Base-by-base conservation (phyloP, 257 asterid genomes). In the Prunella vulgaris region DNA sequence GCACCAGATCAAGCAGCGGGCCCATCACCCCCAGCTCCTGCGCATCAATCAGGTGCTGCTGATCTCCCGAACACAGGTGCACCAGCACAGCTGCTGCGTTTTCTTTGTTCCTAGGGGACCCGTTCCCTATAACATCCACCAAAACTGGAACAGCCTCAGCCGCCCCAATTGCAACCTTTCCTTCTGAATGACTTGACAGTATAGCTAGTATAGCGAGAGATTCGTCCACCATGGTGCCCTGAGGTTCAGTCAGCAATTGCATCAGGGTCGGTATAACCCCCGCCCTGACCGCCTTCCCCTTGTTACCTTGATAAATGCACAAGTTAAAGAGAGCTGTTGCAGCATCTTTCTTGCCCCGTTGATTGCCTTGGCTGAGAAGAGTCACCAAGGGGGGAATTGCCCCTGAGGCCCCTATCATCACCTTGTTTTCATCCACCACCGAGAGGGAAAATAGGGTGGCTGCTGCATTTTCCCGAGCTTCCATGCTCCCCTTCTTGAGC, bases 391-490 rank as follows among this genome's bases (percentile, higher is more conserved):
- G 97, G 7, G 96, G 92, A 61, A 94, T 89, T 12, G 97, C 99
- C 13, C 98, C 98, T 0, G 84, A 85, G 18, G 85, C 80, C 9
- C 98, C 99, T 4, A 94, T 89, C 1, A 85, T 87, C 0, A 89
- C 87, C 84, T 94, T 91, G 74, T 91, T 89, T 42, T 91, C 96
- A 40, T 91, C 99, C 7, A 92, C 82, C 10, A 94, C 98, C 1
- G 99, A 94, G 64, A 94, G 93, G 83, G 98, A 91, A 68, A 94
- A 94, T 5, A 94, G 83, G 10, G 98, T 86, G 10, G 99, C 99
- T 0, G 99, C 98, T 1, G 99, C 98, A 56, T 94, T 94, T 80
- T 92, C 99, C 62, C 98, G 70, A 0, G 98, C 97, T 76, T 89
- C 99, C 95, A 83, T 85, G 88, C 96, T 86, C 35, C 97, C 99